A percentile compares a stretch with the other conserved stretches of the same genome.
Evolutionary conservation across 2,329 filamentous ascomycete species (phyloP).

Genomic region (Apiospora pterosperma): DNA sequence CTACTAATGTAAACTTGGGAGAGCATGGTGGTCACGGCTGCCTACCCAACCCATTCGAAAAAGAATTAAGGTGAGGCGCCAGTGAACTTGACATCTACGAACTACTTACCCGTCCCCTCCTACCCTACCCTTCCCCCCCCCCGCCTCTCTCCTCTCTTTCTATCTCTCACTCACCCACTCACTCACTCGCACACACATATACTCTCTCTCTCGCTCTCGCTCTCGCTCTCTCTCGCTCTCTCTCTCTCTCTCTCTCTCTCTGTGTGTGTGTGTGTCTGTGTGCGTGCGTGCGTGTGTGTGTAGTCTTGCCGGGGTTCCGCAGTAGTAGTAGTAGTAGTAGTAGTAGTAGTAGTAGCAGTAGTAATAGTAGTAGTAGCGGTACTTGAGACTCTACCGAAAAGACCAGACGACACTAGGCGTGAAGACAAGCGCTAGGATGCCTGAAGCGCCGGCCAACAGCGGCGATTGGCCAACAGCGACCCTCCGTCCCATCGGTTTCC

Average conservation of each 20-base stretch:
- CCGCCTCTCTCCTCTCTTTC: no score
- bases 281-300: background rate
- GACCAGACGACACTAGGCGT: background rate
- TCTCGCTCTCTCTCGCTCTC: no score
- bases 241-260: no score
- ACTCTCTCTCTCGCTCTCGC: no score
- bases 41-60: conserved; percentile 1
- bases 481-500: background rate
- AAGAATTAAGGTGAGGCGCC: background rate
- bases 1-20: background rate
- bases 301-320: background rate
- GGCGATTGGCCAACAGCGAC: background rate
- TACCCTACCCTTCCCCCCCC: no score
- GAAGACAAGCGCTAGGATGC: conserved; percentile 1
- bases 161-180: no score
- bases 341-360: no score
- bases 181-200: no score
- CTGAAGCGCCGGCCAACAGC: background rate
- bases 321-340: no score
- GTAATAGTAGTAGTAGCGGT: no score
- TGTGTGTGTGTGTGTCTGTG: background rate
- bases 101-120: conserved; percentile 4
- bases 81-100: background rate
- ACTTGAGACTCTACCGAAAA: background rate
- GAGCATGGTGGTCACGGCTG: conserved; percentile 3